These are phyloP conservation scores for Staphylotrichum tortipilum DNA, from an alignment of 495 filamentous ascomycete genomes.

Conservation along the genomic window DNA sequence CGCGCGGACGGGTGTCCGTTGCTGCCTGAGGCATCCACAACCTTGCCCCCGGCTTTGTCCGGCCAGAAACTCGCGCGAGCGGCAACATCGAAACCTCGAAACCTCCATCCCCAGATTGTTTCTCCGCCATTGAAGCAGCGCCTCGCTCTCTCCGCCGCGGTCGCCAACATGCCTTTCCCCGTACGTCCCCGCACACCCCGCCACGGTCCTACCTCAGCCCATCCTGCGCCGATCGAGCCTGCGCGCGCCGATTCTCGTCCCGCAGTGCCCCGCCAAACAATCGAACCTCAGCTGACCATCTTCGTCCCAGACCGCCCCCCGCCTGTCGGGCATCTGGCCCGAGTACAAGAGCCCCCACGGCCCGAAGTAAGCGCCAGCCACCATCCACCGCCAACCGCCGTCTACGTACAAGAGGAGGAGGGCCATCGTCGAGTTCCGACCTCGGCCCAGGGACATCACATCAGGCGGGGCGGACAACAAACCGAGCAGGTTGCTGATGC, in stretches of 20 bases:
- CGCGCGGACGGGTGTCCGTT: too few species aligned
- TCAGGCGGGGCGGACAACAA: neutral
- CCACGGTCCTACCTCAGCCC: too few species aligned
- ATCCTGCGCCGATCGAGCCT: too few species aligned
- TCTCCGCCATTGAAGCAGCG: constrained; percentile 27
- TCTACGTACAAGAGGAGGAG: neutral
- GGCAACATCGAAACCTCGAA: constrained; percentile 13
- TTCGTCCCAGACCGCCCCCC: constrained; percentile 29
- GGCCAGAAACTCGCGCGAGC: constrained; percentile 30
- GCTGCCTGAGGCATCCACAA: constrained; percentile 16
- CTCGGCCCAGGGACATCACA: too few species aligned
- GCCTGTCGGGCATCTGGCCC: constrained; percentile 19
- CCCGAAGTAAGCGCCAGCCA: constrained; percentile 40
- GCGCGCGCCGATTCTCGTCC: neutral
- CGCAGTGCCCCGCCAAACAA: neutral
- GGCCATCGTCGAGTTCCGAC: too few species aligned
- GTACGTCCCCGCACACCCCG: constrained; percentile 20
- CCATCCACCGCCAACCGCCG: neutral
- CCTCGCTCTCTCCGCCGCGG: constrained; percentile 13
- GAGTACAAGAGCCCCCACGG: constrained; percentile 43
- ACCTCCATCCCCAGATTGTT: constrained; percentile 11
- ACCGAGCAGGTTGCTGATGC: constrained; percentile 19
- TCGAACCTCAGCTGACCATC: constrained; percentile 12
- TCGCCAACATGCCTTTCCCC: constrained; percentile 34
- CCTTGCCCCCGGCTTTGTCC: constrained; percentile 23